Percentiles rank a stretch among this genome's conserved stretches.
Evolutionary conservation across 1,139 yeast genomes (phyloP).

Genomic region (Kodamaea derodonti): DNA sequence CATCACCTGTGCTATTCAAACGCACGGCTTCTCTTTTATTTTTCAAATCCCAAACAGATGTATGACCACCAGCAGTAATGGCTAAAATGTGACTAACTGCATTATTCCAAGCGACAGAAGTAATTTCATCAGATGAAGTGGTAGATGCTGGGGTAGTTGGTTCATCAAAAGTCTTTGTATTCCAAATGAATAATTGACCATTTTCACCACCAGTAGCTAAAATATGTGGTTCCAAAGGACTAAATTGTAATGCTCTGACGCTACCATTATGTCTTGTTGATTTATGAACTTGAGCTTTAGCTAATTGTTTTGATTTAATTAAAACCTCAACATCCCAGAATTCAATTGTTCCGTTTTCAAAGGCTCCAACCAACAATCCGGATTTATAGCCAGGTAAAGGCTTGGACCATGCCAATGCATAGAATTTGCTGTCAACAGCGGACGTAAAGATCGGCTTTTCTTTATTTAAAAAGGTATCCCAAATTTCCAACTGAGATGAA

Average conservation of each 20-base stretch:
- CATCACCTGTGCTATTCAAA: conserved; percentile 59
- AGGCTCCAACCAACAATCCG: conserved; percentile 81
- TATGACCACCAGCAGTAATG: conserved; percentile 74
- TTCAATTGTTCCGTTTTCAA: conserved; percentile 77
- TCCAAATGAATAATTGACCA: conserved; percentile 91
- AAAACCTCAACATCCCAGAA: conserved; percentile 64
- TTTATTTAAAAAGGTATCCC: conserved; percentile 59
- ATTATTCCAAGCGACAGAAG: conserved; percentile 87
- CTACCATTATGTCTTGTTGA: conserved; percentile 66
- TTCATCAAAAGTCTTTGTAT: conserved; percentile 56
- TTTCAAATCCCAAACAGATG: conserved; percentile 92
- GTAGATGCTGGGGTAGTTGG: conserved; percentile 78
- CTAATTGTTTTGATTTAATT: conserved; percentile 34
- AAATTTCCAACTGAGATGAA: conserved; percentile 69
- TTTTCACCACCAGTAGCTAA: conserved; percentile 84
- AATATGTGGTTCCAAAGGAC: conserved; percentile 66
- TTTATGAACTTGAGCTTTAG: conserved; percentile 42
- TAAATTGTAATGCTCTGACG: conserved; percentile 73
- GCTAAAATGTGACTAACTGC: conserved; percentile 85
- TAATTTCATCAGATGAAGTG: conserved; percentile 79
- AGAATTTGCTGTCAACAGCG: conserved; percentile 61
- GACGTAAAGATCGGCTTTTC: conserved; percentile 48
- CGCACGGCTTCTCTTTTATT: conserved; percentile 86
- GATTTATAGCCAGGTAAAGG: conserved; percentile 50
- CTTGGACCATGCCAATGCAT: conserved; percentile 83